Evolutionary conservation across 2,329 filamentous ascomycete species (phyloP).

Genomic region (Aspergillus sojae): DNA sequence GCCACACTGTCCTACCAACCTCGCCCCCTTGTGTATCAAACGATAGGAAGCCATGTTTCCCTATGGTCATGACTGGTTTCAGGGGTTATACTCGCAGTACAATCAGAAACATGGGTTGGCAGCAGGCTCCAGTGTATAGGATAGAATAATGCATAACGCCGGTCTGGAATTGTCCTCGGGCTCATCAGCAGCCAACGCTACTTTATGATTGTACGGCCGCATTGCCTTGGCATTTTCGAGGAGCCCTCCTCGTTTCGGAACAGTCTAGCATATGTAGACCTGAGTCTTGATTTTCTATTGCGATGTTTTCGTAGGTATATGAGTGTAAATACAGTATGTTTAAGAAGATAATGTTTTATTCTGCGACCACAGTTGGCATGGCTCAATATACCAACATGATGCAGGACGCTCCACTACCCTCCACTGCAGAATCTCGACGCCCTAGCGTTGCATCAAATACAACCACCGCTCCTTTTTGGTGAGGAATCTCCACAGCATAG

Average conservation of each 20-base stretch:
- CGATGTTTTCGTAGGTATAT: background rate
- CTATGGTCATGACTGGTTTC: background rate
- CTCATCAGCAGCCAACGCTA: background rate
- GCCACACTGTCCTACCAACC: background rate
- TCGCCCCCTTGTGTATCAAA: background rate
- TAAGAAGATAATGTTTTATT: background rate
- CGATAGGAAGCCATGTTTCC: background rate
- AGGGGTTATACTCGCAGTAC: background rate
- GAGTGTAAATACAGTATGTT: background rate
- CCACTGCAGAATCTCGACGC: slow-evolving; percentile 1
- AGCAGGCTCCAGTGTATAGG: background rate
- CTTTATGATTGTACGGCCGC: background rate
- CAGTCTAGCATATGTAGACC: background rate
- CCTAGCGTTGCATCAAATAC: background rate
- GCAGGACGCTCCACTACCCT: background rate
- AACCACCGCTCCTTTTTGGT: background rate
- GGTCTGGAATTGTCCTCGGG: background rate
- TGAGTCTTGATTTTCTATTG: background rate
- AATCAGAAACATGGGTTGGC: background rate
- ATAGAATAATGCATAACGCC: background rate
- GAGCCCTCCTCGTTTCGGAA: background rate
- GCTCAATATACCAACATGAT: background rate
- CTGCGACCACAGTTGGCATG: background rate
- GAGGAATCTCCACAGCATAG: background rate
- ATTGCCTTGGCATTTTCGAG: background rate